These are phyloP conservation scores for Rhazya stricta DNA, from an alignment of 257 asterid species.

Conservation along the genomic window DNA sequence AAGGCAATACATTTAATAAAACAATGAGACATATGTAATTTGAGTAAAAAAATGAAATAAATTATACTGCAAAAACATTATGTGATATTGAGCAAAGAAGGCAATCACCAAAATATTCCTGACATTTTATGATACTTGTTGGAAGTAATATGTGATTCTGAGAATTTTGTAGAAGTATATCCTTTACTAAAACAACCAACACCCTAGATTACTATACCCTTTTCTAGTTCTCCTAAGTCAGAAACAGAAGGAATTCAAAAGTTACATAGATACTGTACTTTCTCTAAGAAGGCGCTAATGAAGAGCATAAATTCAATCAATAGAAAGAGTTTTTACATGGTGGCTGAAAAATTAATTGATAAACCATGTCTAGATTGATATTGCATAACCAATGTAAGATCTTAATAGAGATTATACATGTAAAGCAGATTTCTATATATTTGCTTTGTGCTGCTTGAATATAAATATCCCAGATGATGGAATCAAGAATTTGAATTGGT, in stretches of 20 bases:
- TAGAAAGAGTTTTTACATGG: not conserved
- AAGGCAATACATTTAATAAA: not conserved
- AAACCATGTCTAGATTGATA: not conserved
- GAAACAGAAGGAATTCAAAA: not conserved
- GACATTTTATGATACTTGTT: not conserved
- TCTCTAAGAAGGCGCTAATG: not conserved
- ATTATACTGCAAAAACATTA: not conserved
- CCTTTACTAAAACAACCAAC: not conserved
- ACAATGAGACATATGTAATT: not conserved
- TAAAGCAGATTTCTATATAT: not conserved
- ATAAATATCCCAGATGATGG: not conserved
- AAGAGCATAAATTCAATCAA: not conserved
- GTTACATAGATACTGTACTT: not conserved
- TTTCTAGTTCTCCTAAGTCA: not conserved
- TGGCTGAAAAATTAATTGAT: not conserved
- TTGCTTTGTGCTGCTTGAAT: not conserved
- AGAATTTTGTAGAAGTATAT: not conserved
- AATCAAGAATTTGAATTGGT: not conserved
- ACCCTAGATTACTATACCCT: not conserved
- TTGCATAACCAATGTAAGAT: not conserved
- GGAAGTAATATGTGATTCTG: constrained; percentile 1
- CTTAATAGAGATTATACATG: not conserved
- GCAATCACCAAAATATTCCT: not conserved
- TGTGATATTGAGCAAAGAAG: not conserved
- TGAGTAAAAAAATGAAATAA: not conserved